Conservation (phyloP, 768 basidiomycete genomes). For the Leucocoprinus birnbaumii region DNA sequence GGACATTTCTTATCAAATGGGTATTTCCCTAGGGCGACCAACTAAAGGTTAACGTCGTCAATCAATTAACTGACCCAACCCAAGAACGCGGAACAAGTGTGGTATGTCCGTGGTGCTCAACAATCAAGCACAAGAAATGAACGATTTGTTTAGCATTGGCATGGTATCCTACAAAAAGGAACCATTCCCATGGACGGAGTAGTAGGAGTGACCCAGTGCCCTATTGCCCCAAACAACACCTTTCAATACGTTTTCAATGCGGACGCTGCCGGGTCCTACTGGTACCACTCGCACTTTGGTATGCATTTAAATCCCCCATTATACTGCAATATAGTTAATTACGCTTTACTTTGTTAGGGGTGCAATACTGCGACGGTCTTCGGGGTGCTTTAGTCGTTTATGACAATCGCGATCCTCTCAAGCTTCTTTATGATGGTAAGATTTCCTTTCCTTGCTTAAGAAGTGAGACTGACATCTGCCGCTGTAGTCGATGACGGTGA, state of each 20-base stretch:
- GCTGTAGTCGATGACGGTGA: conserved; percentile 14
- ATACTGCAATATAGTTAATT: too few species aligned
- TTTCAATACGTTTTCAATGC: conserved; percentile 40
- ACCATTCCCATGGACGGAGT: conserved; percentile 46
- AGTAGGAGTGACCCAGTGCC: conserved; percentile 43
- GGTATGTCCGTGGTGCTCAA: conserved; percentile 18
- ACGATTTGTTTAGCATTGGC: conserved; percentile 40
- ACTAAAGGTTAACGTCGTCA: conserved; percentile 42
- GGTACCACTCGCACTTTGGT: conserved; percentile 35
- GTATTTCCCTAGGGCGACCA: conserved; percentile 24
- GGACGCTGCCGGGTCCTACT: conserved; percentile 30
- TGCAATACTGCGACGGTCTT: conserved; percentile 49
- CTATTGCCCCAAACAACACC: conserved; percentile 35
- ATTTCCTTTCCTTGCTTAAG: not conserved
- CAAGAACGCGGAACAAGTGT: conserved; percentile 28
- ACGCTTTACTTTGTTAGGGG: conserved; percentile 23
- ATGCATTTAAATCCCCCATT: not conserved
- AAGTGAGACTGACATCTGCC: not conserved
- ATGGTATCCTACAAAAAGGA: conserved; percentile 42
- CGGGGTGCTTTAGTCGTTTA: conserved; percentile 35
- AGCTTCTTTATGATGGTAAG: conserved; percentile 24
- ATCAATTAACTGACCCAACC: conserved; percentile 37
- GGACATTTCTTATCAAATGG: not conserved
- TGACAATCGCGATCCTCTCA: conserved; percentile 33
- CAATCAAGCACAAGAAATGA: not conserved